These are phyloP conservation scores for Linum lewisii DNA, from an alignment of 345 rosid genomes.

Conservation along the genomic window DNA sequence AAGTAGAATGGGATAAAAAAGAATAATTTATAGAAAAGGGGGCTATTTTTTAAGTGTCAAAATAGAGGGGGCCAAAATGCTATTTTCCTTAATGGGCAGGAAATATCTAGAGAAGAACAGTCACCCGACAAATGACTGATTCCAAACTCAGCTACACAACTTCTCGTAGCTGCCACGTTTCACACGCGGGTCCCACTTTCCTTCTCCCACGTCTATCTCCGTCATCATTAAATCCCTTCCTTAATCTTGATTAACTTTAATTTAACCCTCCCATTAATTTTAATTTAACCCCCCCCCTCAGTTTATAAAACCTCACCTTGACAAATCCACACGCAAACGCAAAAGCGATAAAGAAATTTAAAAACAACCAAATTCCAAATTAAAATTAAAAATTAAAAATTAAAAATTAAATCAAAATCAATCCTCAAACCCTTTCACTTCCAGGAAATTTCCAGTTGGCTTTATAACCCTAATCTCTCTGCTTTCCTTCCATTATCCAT, in stretches of 20 bases:
- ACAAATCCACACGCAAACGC: slow-evolving; percentile 54
- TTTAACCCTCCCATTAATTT: not conserved
- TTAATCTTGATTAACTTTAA: no score
- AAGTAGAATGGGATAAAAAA: no score
- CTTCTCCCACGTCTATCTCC: not conserved
- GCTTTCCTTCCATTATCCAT: not conserved
- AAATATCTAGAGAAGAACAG: not conserved
- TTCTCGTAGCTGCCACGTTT: not conserved
- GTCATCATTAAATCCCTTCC: not conserved
- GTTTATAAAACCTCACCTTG: slow-evolving; percentile 13
- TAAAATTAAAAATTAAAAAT: no score
- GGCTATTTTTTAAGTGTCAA: no score
- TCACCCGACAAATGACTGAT: not conserved
- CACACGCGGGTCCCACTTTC: not conserved
- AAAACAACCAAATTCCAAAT: no score
- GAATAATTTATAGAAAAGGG: no score
- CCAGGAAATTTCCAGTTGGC: slow-evolving; percentile 39
- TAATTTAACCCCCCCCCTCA: no score
- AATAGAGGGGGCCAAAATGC: no score
- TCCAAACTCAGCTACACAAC: not conserved
- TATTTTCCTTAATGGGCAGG: not conserved
- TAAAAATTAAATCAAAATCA: not conserved
- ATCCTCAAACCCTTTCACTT: slow-evolving; percentile 12
- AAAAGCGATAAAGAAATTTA: no score
- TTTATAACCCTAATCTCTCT: slow-evolving; percentile 13